Percentiles rank a stretch among this genome's conserved stretches.
These are phyloP conservation scores for Echites panduratus DNA, from an alignment of 257 asterid genomes.

Conservation along the genomic window DNA sequence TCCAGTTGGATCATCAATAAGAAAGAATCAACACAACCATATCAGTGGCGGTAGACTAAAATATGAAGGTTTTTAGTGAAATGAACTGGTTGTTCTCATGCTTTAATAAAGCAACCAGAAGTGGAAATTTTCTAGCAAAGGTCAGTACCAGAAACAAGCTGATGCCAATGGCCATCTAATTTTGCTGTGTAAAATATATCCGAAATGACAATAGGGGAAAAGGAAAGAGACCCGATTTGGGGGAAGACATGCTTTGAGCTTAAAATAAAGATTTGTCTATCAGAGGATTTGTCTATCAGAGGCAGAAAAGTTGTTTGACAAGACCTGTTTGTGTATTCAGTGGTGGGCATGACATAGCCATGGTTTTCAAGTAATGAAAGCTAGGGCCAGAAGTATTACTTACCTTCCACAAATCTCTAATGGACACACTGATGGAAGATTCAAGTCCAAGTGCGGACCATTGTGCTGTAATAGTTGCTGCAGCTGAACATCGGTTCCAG, in stretches of 20 bases:
- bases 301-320: not conserved
- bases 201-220: not conserved
- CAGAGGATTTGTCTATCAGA: too few species aligned
- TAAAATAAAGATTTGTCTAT: not conserved
- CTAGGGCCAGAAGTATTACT: slow-evolving; percentile 12
- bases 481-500: slow-evolving; percentile 75
- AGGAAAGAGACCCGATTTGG: too few species aligned
- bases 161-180: too few species aligned
- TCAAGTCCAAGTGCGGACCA: slow-evolving; percentile 77
- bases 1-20: not conserved
- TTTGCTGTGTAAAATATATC: not conserved
- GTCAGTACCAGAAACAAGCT: too few species aligned
- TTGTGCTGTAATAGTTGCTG: slow-evolving; percentile 47
- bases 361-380: not conserved
- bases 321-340: too few species aligned
- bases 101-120: too few species aligned
- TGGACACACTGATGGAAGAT: slow-evolving; percentile 58
- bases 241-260: not conserved
- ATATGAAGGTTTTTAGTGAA: too few species aligned
- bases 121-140: too few species aligned
- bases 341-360: not conserved
- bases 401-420: slow-evolving; percentile 91
- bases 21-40: not conserved
- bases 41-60: too few species aligned
- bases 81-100: too few species aligned